Evolutionary conservation across 2,329 filamentous ascomycete genomes (phyloP), one percentile per base, ranked within the genome.

Genomic region (Ophiobolus disseminans): DNA sequence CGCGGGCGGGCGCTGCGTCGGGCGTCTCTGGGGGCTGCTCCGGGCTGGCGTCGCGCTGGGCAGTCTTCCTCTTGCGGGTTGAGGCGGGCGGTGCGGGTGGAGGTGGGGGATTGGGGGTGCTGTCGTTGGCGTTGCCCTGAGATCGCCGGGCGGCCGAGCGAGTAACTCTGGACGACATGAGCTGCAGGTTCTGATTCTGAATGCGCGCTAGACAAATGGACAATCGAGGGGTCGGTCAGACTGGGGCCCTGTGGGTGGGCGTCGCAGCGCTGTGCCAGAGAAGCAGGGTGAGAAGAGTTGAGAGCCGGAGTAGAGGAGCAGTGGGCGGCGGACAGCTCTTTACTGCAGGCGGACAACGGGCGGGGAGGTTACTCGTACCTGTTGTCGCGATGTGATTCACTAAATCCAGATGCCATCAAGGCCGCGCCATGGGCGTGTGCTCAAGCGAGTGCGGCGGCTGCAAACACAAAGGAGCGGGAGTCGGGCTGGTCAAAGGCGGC

Each of bases 161-260:
- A 82, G 93, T 97, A 70, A 94, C 87, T 90, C 92, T 97, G 84
- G 86, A 81, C 85, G 90, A 90, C 91, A 96, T 97, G 86, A 93
- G 90, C 87, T 80, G 73, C 63, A 70, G 63, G 57, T 80, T 73
- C 63, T 70, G 63, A 59, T 28, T 62, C 53, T 35, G 26, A 41
- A 31, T 30, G 39, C 25, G 58, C 45, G 61, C 49, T 59, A 54
- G 52, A 51, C 58, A 55, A 63, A 51, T 61, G 57, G 61, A 62
- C 55, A 63, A 51, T 60, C 58, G 60, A 65, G 58, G 55, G 56
- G 50, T 53, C 51, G 64, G 55, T 58, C 56, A 63, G 65, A 66
- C 63, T 65, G 66, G 58, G 54, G 65, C 63, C 58, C 54, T 52
- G 53, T 37, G 40, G 54, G 53, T 41, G 49, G 61, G 62, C 48